A percentile compares a stretch with the other conserved stretches of the same genome.
Conservation (phyloP, 352 stramenopile genomes). For the Phytophthora cryptogea region DNA sequence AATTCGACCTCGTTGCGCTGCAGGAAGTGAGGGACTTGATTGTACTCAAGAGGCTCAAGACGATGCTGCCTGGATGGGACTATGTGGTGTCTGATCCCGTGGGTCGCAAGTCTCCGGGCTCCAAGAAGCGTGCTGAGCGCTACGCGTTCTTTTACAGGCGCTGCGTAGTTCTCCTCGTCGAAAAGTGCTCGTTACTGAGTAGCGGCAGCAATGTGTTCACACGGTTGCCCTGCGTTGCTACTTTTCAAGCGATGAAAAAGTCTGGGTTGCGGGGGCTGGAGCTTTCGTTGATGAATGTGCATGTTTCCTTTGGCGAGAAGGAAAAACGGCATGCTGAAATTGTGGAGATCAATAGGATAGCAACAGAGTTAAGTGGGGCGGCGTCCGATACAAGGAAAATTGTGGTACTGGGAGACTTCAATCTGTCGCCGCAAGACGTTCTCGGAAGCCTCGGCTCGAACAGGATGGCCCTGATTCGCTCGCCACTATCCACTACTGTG, state of each 20-base stretch:
- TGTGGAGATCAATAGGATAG: constrained; percentile 39
- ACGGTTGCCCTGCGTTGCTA: constrained; percentile 50
- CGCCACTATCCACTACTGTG: constrained; percentile 55
- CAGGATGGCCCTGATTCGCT: constrained; percentile 50
- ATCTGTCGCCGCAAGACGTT: constrained; percentile 59
- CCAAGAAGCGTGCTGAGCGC: constrained; percentile 43
- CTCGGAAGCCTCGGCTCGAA: constrained; percentile 23
- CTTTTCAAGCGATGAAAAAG: constrained; percentile 33
- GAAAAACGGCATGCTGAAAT: constrained; percentile 37
- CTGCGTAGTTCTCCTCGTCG: constrained; percentile 26
- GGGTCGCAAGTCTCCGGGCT: constrained; percentile 18
- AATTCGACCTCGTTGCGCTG: constrained; percentile 74
- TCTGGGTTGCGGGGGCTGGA: constrained; percentile 26
- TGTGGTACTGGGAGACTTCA: constrained; percentile 70
- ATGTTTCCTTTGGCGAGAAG: constrained; percentile 49
- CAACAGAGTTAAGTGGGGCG: constrained; percentile 19
- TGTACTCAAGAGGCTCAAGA: constrained; percentile 64
- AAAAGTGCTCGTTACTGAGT: constrained; percentile 31
- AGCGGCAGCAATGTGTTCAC: constrained; percentile 24
- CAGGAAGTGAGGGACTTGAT: constrained; percentile 70
- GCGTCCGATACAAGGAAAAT: constrained; percentile 33
- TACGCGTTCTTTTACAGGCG: constrained; percentile 67
- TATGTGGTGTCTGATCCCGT: constrained; percentile 59
- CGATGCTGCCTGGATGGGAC: constrained; percentile 56
- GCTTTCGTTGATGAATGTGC: constrained; percentile 56